A percentile compares a stretch with the other conserved stretches of the same genome.
phyloP scores from a whole-genome alignment of 177 flowering plant genomes.

The Vitis hybrid region DNA sequence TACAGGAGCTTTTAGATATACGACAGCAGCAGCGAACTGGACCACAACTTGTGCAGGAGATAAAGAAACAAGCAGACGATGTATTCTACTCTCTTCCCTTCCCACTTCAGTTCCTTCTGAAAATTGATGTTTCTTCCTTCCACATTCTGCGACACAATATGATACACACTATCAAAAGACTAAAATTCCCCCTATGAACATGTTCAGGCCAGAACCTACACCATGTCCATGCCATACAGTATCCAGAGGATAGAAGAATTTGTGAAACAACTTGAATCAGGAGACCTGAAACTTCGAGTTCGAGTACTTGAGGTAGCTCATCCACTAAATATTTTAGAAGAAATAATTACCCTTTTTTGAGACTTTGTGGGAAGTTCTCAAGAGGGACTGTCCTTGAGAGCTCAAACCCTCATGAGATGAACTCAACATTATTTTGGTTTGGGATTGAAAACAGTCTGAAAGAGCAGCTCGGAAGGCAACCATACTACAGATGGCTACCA shows the following conservation, averaged over 20 bases:
- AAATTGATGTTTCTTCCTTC: not conserved
- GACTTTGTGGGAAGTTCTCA: too few relatives aligned
- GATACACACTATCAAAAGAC: not conserved
- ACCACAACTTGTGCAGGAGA: conserved; percentile 62
- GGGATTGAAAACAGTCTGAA: conserved; percentile 60
- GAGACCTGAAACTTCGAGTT: conserved; percentile 91
- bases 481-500: conserved; percentile 85
- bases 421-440: not conserved
- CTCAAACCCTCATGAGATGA: not conserved
- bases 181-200: not conserved
- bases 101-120: not conserved
- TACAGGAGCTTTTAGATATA: conserved; percentile 79
- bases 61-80: conserved; percentile 87
- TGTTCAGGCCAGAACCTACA: conserved; percentile 73
- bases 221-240: conserved; percentile 95
- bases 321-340: not conserved
- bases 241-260: conserved; percentile 88
- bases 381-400: too few relatives aligned
- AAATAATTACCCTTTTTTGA: too few relatives aligned
- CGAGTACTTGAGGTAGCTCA: conserved; percentile 86
- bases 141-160: too few relatives aligned
- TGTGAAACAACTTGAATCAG: conserved; percentile 83
- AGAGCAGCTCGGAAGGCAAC: conserved; percentile 89
- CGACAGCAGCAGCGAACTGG: conserved; percentile 58
- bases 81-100: conserved; percentile 32